Percentiles rank a stretch among this genome's conserved stretches.
Evolutionary conservation across 2,329 filamentous ascomycete species (phyloP).

Genomic region (Penicillium brevicompactum): DNA sequence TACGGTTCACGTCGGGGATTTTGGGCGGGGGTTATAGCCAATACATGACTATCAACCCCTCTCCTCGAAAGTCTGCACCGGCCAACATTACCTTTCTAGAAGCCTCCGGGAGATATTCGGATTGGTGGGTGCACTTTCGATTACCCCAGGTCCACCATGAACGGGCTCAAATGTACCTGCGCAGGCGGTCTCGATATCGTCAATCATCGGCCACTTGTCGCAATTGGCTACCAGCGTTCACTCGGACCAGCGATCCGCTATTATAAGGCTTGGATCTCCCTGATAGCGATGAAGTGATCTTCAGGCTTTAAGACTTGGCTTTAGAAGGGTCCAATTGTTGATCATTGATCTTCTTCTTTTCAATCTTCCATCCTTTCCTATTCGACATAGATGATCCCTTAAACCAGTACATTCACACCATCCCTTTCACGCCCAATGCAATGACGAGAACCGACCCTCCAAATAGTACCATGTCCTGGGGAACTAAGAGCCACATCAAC

Average conservation of each 20-base stretch:
- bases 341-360: conserved; percentile 10
- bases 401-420: conserved; percentile 1
- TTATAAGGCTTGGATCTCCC: conserved; percentile 26
- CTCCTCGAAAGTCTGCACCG: conserved; percentile 21
- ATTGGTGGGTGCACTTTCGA: conserved; percentile 23
- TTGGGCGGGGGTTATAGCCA: conserved; percentile 6
- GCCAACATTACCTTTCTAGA: conserved; percentile 26
- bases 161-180: conserved; percentile 28
- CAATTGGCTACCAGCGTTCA: conserved; percentile 20
- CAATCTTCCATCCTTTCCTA: conserved; percentile 3
- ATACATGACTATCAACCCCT: conserved; percentile 23
- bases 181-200: conserved; percentile 28
- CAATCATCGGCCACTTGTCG: conserved; percentile 27
- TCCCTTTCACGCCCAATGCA: conserved; percentile 9
- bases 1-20: conserved; percentile 24
- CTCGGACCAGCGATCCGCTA: conserved; percentile 18
- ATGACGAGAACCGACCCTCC: conserved; percentile 32
- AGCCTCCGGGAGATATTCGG: conserved; percentile 14
- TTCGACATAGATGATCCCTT: conserved; percentile 12
- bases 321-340: conserved; percentile 22
- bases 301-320: conserved; percentile 19
- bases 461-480: conserved; percentile 30
- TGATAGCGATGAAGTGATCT: conserved; percentile 25
- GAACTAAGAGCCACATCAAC: conserved; percentile 26
- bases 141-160: conserved; percentile 35